These are phyloP conservation scores for Papilionanthe hybrid DNA, from an alignment of 116 monocot species.

Conservation along the genomic window DNA sequence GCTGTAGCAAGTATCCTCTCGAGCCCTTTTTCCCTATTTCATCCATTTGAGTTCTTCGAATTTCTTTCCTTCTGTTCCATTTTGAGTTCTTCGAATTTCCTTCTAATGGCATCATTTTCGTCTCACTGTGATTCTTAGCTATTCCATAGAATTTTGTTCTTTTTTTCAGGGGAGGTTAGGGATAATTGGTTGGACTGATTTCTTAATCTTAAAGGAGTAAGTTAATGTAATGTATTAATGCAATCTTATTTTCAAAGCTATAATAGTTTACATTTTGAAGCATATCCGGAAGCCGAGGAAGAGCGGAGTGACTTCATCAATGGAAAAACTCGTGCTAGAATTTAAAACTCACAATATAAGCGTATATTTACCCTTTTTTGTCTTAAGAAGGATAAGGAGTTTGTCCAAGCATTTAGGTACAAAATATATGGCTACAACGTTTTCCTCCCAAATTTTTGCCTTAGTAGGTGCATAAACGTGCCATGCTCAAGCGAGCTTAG, in stretches of 20 bases:
- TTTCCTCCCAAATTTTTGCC: too few relatives aligned
- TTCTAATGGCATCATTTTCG: neutral
- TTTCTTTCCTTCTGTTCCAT: neutral
- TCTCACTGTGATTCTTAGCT: neutral
- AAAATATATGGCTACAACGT: too few relatives aligned
- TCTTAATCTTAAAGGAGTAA: too few relatives aligned
- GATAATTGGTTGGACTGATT: neutral
- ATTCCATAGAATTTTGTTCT: neutral
- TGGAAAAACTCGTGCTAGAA: neutral
- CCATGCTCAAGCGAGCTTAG: too few relatives aligned
- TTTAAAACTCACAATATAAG: neutral
- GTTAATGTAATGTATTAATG: neutral
- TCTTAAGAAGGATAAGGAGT: neutral
- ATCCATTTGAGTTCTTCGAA: neutral
- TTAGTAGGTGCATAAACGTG: too few relatives aligned
- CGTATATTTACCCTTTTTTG: neutral
- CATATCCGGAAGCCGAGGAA: neutral
- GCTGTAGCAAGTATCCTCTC: conserved; percentile 49
- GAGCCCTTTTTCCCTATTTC: neutral
- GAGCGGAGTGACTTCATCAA: neutral
- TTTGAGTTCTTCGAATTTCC: too few relatives aligned
- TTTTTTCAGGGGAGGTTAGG: neutral
- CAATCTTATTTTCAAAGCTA: neutral
- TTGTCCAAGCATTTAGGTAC: too few relatives aligned
- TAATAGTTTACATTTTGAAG: neutral